A percentile compares a stretch with the other conserved stretches of the same genome.
Conservation (phyloP, 2,329 filamentous ascomycete species). For the Cercospora beticola region DNA sequence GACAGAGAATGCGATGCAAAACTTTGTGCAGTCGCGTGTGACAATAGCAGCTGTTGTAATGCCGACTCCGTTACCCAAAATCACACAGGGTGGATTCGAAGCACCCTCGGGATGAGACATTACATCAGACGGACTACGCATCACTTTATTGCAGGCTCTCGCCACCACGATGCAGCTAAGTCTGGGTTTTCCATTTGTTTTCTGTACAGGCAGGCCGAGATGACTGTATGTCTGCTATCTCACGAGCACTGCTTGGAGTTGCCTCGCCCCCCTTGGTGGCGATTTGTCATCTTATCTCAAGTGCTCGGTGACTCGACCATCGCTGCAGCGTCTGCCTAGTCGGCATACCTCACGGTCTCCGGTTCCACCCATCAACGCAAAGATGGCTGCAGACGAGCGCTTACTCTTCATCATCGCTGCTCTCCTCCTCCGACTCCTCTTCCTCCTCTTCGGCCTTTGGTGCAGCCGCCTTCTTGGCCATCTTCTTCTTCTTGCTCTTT, state of each 20-base stretch:
- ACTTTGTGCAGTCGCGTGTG: neutral
- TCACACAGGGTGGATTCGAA: neutral
- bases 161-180: neutral
- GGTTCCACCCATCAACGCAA: neutral
- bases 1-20: neutral
- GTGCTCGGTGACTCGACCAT: neutral
- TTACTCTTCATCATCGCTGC: slow-evolving; percentile 30
- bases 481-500: slow-evolving; percentile 85
- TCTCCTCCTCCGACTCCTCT: slow-evolving; percentile 32
- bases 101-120: slow-evolving; percentile 4
- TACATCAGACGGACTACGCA: slow-evolving; percentile 1
- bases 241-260: neutral
- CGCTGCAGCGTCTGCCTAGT: neutral
- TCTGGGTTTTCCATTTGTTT: neutral
- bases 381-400: neutral
- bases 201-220: slow-evolving; percentile 1
- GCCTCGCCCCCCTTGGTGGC: neutral
- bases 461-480: slow-evolving; percentile 57
- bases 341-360: neutral
- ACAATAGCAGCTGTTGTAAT: neutral
- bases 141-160: neutral
- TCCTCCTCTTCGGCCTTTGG: slow-evolving; percentile 32
- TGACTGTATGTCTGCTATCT: slow-evolving; percentile 6
- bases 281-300: slow-evolving; percentile 1
- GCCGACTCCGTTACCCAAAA: neutral